A percentile compares a stretch with the other conserved stretches of the same genome.
phyloP scores from a whole-genome alignment of 2,329 filamentous ascomycete genomes.

The Fusarium armeniacum region DNA sequence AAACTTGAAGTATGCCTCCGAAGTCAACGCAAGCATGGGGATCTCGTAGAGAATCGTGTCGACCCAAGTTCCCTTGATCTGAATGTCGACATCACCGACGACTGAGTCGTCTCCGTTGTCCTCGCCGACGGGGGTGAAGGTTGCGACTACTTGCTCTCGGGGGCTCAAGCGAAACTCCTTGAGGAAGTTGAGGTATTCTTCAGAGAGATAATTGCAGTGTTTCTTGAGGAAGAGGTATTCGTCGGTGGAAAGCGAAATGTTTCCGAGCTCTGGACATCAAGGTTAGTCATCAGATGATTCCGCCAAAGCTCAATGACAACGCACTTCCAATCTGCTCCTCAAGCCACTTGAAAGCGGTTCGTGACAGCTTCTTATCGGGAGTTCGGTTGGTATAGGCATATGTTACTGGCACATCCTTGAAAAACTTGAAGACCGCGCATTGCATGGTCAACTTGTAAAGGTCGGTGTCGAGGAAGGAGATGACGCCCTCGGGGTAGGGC shows the following conservation, averaged over 20 bases:
- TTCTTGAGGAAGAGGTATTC: slow-evolving; percentile 84
- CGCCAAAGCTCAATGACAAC: slow-evolving; percentile 46
- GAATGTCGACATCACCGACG: slow-evolving; percentile 81
- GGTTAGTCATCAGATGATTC: slow-evolving; percentile 46
- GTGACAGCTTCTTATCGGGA: slow-evolving; percentile 89
- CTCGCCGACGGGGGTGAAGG: slow-evolving; percentile 69
- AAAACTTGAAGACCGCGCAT: slow-evolving; percentile 94
- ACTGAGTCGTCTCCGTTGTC: slow-evolving; percentile 75
- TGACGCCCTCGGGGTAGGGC: slow-evolving; percentile 80
- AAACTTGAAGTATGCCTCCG: slow-evolving; percentile 97
- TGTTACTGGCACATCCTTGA: slow-evolving; percentile 83
- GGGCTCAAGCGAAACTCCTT: slow-evolving; percentile 85
- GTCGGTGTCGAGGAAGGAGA: slow-evolving; percentile 85
- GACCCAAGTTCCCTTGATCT: slow-evolving; percentile 86
- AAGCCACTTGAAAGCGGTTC: slow-evolving; percentile 87
- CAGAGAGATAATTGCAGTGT: slow-evolving; percentile 83
- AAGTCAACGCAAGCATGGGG: slow-evolving; percentile 89
- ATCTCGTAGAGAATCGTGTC: slow-evolving; percentile 99
- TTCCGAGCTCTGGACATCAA: slow-evolving; percentile 76
- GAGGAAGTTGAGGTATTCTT: slow-evolving; percentile 85
- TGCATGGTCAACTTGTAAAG: slow-evolving; percentile 99
- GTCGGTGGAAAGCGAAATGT: slow-evolving; percentile 82
- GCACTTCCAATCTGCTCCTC: slow-evolving; percentile 83
- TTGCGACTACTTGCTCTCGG: slow-evolving; percentile 80
- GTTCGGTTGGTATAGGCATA: slow-evolving; percentile 98